phyloP scores from a whole-genome alignment of 768 basidiomycete genomes.

The Rhizopogon roseolus region DNA sequence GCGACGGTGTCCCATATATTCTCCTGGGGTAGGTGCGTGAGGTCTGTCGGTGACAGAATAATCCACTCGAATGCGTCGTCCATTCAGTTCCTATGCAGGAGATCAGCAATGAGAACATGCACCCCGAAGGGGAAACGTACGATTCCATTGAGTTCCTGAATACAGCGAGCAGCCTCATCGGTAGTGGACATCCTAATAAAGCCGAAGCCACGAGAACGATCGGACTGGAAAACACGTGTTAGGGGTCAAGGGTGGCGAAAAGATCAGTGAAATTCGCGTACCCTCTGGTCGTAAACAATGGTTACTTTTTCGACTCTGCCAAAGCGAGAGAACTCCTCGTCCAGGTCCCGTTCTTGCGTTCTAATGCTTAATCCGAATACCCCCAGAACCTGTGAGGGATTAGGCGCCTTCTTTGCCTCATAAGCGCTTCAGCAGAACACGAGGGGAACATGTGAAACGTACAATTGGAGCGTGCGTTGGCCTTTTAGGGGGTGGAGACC shows the following conservation, averaged over 20 bases:
- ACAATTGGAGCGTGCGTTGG: slow-evolving; percentile 74
- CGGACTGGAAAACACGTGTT: slow-evolving; percentile 50
- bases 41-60: slow-evolving; percentile 93
- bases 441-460: slow-evolving; percentile 27
- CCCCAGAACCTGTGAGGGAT: slow-evolving; percentile 85
- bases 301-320: slow-evolving; percentile 93
- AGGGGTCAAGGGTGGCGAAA: slow-evolving; percentile 15
- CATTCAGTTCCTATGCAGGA: slow-evolving; percentile 75
- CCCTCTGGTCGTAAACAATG: slow-evolving; percentile 95
- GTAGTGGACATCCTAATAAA: slow-evolving; percentile 91
- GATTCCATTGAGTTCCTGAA: slow-evolving; percentile 88
- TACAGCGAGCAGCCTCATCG: slow-evolving; percentile 86
- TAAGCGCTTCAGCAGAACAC: slow-evolving; percentile 28
- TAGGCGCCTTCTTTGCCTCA: slow-evolving; percentile 65
- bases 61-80: slow-evolving; percentile 93
- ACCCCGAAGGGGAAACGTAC: slow-evolving; percentile 40
- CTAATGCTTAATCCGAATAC: slow-evolving; percentile 99
- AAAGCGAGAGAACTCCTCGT: slow-evolving; percentile 87
- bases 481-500: slow-evolving; percentile 57
- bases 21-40: slow-evolving; percentile 94
- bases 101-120: slow-evolving; percentile 5
- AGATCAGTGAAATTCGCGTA: slow-evolving; percentile 33
- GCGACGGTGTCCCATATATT: slow-evolving; percentile 93
- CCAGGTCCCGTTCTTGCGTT: slow-evolving; percentile 88
- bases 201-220: slow-evolving; percentile 95